Evolutionary conservation across 805 yeast genomes (phyloP), one percentile per base, ranked within the genome.

Genomic region (Pichia cabralensis): DNA sequence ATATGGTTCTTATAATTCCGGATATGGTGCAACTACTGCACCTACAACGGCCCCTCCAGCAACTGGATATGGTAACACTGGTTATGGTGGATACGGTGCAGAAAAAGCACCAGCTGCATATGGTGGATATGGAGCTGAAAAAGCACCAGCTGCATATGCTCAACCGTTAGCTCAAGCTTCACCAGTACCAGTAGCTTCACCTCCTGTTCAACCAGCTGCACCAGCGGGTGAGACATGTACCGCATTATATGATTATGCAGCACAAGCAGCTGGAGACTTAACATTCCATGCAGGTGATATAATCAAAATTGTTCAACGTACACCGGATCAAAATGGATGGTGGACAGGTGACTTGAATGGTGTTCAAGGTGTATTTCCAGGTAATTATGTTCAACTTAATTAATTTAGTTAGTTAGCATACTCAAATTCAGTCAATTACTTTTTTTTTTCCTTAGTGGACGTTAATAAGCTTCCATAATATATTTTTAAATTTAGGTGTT

Each of bases 301-400:
- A 21, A 88, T 92, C 45, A 82, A 83, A 47, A 67, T 92, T 40
- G 73, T 86, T 3, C 82, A 85, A 52, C 77, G 84, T 50, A 80
- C 95, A 1, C 66, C 73, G 0, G 95, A 86, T 54, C 69, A 77
- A 34, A 85, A 84, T 49, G 98, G 95, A 6, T 92, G 98, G 98
- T 92, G 98, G 98, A 85, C 96, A 0, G 98, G 98, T 11, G 61
- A 68, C 26, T 62, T 71, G 42, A 83, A 85, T 48, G 96, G 96
- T 8, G 79, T 67, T 39, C 77, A 80, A 39, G 98, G 98, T 39
- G 80, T 78, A 9, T 92, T 94, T 65, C 98, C 98, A 6, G 98
- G 96, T 8, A 92, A 89, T 54, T 92, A 92, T 50, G 98, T 92
- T 19, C 89, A 81, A 55, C 56, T 84, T 46, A 75, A 75, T 47